Evolutionary conservation across 306 rosid species (phyloP).

Genomic region (Cucumis cinereus): DNA sequence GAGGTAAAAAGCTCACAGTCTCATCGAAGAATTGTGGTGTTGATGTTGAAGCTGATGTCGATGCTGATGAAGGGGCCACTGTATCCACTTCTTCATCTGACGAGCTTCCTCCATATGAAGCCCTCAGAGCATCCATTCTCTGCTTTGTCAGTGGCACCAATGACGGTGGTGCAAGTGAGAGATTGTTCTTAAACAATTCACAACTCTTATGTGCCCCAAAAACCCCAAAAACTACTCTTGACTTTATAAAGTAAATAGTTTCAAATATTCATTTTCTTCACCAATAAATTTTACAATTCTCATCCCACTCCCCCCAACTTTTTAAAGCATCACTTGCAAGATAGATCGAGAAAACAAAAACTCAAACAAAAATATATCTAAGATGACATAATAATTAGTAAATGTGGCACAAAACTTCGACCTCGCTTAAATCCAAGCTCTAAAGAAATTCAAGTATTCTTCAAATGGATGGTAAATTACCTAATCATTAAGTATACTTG

Average conservation of each 20-base stretch:
- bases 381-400: too few species aligned
- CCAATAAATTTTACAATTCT: too few species aligned
- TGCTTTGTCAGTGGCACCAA: not conserved
- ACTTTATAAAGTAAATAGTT: too few species aligned
- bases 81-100: conserved; percentile 55
- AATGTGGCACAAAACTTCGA: too few species aligned
- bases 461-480: too few species aligned
- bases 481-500: too few species aligned
- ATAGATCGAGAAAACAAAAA: too few species aligned
- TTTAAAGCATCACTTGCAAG: too few species aligned
- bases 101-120: conserved; percentile 53
- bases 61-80: conserved; percentile 11
- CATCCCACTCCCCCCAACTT: too few species aligned
- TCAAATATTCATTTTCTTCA: not conserved
- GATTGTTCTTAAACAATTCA: not conserved
- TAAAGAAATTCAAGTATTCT: too few species aligned
- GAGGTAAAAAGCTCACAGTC: conserved; percentile 6
- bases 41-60: conserved; percentile 9
- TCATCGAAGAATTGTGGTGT: not conserved
- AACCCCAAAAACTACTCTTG: not conserved
- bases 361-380: too few species aligned
- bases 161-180: not conserved
- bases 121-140: conserved; percentile 61
- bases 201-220: not conserved
- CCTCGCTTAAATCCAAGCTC: too few species aligned